phyloP scores from a whole-genome alignment of 305 asterid genomes.

The Fraxinus dipetala region DNA sequence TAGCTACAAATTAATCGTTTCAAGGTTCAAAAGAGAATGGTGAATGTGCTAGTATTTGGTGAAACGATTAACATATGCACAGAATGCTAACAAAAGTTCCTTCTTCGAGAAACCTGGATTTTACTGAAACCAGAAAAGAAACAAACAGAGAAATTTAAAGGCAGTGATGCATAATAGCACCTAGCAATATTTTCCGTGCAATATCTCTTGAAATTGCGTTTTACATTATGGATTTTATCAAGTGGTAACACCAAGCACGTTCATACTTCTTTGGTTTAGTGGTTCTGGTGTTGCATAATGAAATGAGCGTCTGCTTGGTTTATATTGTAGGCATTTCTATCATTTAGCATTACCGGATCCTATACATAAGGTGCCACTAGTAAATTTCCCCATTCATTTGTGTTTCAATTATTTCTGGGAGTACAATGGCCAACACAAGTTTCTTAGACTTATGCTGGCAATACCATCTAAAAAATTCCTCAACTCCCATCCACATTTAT shows the following conservation, averaged over 20 bases:
- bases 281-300: background rate
- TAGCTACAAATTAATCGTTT: background rate
- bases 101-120: background rate
- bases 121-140: background rate
- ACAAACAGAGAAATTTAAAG: background rate
- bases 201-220: background rate
- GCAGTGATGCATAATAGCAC: background rate
- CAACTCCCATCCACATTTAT: background rate
- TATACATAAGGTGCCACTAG: background rate
- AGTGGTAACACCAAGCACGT: background rate
- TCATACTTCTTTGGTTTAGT: background rate
- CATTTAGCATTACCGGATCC: background rate
- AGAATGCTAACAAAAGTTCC: background rate
- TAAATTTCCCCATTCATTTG: background rate
- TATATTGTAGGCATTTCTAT: background rate
- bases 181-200: background rate
- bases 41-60: background rate
- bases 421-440: background rate
- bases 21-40: background rate
- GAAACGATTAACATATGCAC: background rate
- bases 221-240: background rate
- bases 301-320: background rate
- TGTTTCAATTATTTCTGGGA: background rate
- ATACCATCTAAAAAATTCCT: background rate
- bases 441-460: background rate